These are phyloP conservation scores for Nowakowskiella sp. DNA, from an alignment of 192 early-diverging fungal species.

Conservation along the genomic window DNA sequence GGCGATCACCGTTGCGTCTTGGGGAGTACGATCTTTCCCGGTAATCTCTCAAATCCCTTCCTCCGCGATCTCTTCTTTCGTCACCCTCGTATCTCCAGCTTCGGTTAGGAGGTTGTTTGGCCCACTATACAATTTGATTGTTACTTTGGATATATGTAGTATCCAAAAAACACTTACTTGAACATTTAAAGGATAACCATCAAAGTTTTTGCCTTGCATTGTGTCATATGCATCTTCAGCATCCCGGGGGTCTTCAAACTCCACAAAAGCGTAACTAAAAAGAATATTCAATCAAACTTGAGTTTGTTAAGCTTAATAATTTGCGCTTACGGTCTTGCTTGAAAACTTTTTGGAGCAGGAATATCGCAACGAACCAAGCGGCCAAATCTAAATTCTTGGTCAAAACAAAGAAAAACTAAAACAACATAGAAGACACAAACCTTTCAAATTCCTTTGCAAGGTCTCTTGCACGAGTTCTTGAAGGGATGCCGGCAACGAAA, in stretches of 20 bases:
- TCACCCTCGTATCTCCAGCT: not conserved
- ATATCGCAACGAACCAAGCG: conserved; percentile 82
- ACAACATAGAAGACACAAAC: not conserved
- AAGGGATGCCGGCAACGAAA: conserved; percentile 5
- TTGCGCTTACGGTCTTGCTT: conserved; percentile 60
- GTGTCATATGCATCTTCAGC: conserved; percentile 75
- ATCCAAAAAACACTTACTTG: conserved; percentile 35
- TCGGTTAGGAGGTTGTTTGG: not conserved
- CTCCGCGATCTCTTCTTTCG: no score
- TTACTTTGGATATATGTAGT: not conserved
- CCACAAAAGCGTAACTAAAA: conserved; percentile 75
- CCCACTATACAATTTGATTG: not conserved
- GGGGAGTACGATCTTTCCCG: no score
- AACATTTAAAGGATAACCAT: conserved; percentile 58
- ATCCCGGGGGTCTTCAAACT: conserved; percentile 74
- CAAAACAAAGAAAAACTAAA: not conserved
- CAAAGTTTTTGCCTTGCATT: conserved; percentile 69
- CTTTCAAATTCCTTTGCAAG: conserved; percentile 8
- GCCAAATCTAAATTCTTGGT: conserved; percentile 52
- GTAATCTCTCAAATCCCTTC: no score
- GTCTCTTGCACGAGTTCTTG: not conserved
- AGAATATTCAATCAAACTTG: conserved; percentile 3
- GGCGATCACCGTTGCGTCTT: no score
- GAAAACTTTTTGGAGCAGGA: conserved; percentile 57
- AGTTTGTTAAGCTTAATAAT: no score